Evolutionary conservation across 768 basidiomycete species (phyloP).

Genomic region (Neoboletus subvelutipes): DNA sequence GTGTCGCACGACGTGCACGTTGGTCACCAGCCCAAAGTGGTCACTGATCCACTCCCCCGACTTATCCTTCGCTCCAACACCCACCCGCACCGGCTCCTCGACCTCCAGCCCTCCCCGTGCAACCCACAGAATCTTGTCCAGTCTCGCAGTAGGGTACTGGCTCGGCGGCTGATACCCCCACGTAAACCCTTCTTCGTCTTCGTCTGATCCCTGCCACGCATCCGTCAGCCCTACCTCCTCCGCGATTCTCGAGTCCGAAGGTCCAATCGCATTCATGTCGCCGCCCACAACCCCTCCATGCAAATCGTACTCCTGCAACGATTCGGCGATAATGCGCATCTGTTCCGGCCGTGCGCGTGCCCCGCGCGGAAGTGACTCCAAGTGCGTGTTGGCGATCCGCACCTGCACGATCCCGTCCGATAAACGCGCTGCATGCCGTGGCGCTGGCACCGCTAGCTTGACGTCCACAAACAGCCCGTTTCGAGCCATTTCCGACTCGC

Average conservation of each 20-base stretch:
- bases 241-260: conserved; percentile 44
- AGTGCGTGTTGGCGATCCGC: conserved; percentile 70
- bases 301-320: conserved; percentile 47
- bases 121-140: conserved; percentile 68
- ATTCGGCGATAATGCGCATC: conserved; percentile 48
- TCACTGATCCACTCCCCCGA: conserved; percentile 59
- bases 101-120: conserved; percentile 49
- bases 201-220: conserved; percentile 51
- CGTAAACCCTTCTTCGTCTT: conserved; percentile 50
- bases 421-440: conserved; percentile 30
- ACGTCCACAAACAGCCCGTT: conserved; percentile 60
- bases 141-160: conserved; percentile 48
- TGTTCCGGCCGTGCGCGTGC: conserved; percentile 48
- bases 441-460: conserved; percentile 40
- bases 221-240: conserved; percentile 52
- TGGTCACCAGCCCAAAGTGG: conserved; percentile 58
- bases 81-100: conserved; percentile 54
- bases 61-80: conserved; percentile 48
- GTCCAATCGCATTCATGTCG: conserved; percentile 68
- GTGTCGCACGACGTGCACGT: conserved; percentile 30
- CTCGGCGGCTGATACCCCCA: conserved; percentile 66
- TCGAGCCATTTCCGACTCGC: conserved; percentile 48
- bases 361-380: conserved; percentile 61
- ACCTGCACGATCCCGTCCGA: conserved; percentile 45
- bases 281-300: conserved; percentile 65